These are phyloP conservation scores for Paramecium pentaurelia DNA, from an alignment of 73 alveolate genomes.

Conservation along the genomic window DNA sequence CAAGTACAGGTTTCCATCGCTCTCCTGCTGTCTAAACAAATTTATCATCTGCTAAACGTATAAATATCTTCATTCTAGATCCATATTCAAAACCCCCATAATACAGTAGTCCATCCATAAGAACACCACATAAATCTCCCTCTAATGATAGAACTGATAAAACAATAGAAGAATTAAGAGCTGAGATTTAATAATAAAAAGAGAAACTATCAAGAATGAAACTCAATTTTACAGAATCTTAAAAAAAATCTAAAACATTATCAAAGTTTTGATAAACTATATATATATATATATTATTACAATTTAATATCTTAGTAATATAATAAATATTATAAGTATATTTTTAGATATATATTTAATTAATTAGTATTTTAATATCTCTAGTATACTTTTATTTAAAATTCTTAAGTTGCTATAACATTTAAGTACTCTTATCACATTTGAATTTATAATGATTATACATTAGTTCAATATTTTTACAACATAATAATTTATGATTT, in stretches of 20 bases:
- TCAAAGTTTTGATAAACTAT: not conserved
- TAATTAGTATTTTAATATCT: too few relatives aligned
- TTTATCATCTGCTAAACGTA: conserved; percentile 3
- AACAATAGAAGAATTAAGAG: conserved; percentile 34
- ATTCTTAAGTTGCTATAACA: too few relatives aligned
- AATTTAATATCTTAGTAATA: not conserved
- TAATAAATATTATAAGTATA: too few relatives aligned
- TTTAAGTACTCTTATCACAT: too few relatives aligned
- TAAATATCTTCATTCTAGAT: not conserved
- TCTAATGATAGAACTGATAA: conserved; percentile 13
- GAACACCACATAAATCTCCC: conserved; percentile 39
- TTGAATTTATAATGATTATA: too few relatives aligned
- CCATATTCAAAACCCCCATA: not conserved
- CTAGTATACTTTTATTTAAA: too few relatives aligned
- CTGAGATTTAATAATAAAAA: not conserved
- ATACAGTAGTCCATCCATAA: not conserved
- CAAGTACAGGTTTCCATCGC: not conserved
- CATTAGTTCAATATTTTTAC: too few relatives aligned
- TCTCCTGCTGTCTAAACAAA: not conserved
- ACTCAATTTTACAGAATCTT: conserved; percentile 42
- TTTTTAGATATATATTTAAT: too few relatives aligned
- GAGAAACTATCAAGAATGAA: conserved; percentile 29
- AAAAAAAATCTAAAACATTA: conserved; percentile 13
- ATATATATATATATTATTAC: not conserved
- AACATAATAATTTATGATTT: too few relatives aligned